Evolutionary conservation across 2,329 filamentous ascomycete genomes (phyloP), one percentile per base, ranked within the genome.

Genomic region (Neonectria faginata): DNA sequence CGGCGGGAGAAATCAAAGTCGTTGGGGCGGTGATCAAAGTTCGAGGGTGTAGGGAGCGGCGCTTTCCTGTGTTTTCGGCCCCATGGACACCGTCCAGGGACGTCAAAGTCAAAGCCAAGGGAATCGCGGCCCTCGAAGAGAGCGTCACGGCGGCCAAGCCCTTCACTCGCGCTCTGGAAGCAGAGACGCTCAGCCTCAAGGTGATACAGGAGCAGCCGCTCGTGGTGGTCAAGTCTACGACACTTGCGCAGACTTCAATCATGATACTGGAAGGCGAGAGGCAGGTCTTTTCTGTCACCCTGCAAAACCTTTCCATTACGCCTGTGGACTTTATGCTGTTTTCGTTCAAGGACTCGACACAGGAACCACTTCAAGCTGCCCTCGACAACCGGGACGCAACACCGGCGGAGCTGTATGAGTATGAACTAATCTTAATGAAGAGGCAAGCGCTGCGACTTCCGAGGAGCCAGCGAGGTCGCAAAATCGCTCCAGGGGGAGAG

Each of bases 201-300:
- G 92, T 97, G 25, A 94, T 97, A 62, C 85, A 89, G 3, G 84
- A 89, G 48, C 93, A 97, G 76, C 96, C 96, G 6, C 80, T 92
- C 3, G 82, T 98, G 3, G 81, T 89, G 3, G 85, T 97, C 20
- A 91, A 92, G 73, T 90, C 90, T 8, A 91, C 91, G 3, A 93
- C 91, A 12, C 84, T 97, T 1, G 88, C 91, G 0, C 94, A 97
- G 74, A 92, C 92, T 22, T 92, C 93, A 10, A 82, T 97, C 39
- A 97, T 97, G 94, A 86, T 99, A 11, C 84, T 99, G 6, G 95
- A 98, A 80, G 96, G 96, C 47, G 95, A 99, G 78, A 87, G 86
- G 22, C 90, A 89, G 70, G 83, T 83, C 0, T 97, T 98, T 74
- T 90, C 88, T 0, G 85, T 97, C 16, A 94, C 91, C 0, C 81